Percentiles rank a stretch among this genome's conserved stretches.
Conservation (phyloP, 2,329 filamentous ascomycete species). For the Colletotrichum liriopes region DNA sequence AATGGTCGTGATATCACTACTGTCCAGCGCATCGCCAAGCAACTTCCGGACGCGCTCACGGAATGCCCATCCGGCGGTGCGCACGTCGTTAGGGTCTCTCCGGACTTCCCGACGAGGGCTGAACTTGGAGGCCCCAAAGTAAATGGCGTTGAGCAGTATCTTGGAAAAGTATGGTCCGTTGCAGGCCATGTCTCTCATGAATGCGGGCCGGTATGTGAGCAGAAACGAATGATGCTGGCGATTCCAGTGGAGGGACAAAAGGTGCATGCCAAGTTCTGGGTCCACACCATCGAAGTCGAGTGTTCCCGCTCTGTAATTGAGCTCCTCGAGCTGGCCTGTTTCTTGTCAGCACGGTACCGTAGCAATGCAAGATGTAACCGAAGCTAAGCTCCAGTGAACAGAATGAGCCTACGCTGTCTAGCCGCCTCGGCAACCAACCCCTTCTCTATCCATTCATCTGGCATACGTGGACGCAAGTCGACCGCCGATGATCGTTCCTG, state of each 20-base stretch:
- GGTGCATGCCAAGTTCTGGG: slow-evolving; percentile 65
- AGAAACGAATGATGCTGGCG: slow-evolving; percentile 65
- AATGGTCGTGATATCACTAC: slow-evolving; percentile 68
- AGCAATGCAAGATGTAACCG: background rate
- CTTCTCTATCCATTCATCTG: slow-evolving; percentile 60
- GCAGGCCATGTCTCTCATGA: slow-evolving; percentile 69
- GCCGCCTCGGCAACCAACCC: slow-evolving; percentile 64
- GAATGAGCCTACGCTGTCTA: slow-evolving; percentile 55
- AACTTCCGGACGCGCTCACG: slow-evolving; percentile 62
- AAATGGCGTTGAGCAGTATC: slow-evolving; percentile 69
- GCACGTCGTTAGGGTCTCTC: slow-evolving; percentile 60
- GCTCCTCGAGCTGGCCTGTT: slow-evolving; percentile 62
- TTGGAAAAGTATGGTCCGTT: slow-evolving; percentile 71
- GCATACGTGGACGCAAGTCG: slow-evolving; percentile 47
- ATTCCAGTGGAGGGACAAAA: slow-evolving; percentile 68
- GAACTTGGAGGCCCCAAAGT: slow-evolving; percentile 63
- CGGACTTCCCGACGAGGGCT: slow-evolving; percentile 62
- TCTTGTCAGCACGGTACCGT: background rate
- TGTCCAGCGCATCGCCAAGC: slow-evolving; percentile 61
- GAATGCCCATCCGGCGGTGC: slow-evolving; percentile 65
- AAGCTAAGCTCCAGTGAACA: background rate
- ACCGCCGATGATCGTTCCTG: slow-evolving; percentile 42
- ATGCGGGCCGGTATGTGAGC: slow-evolving; percentile 67
- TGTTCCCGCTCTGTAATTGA: slow-evolving; percentile 61
- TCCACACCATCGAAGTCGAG: slow-evolving; percentile 71